Evolutionary conservation across 164 flowering plant genomes (phyloP), one percentile per base, ranked within the genome.

Genomic region (Tetrastigma voinierianum): DNA sequence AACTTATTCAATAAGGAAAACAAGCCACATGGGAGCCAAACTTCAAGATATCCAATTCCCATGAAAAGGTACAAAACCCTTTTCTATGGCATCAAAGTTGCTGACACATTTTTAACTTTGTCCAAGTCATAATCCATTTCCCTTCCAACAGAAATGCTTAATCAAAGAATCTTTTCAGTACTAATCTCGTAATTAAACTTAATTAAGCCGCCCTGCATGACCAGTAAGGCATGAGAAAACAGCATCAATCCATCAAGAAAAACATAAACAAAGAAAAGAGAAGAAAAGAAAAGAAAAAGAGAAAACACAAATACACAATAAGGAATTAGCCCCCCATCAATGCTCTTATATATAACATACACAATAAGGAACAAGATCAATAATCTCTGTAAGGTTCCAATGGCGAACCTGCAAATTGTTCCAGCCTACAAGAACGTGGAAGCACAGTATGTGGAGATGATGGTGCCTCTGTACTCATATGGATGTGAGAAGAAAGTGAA

Each of bases 401-500:
- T 86, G 92, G 85, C 65, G 2, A 57, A 84, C 65, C 59, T 85
- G 76, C 93, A 92, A 76, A 87, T 92, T 20, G 87, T 90, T 64
- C 77, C 77, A 0, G 91, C 84, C 11, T 20, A 49, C 64, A 85
- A 79, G 80, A 79, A 78, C 23, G 98, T 93, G 56, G 96, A 90
- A 77, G 84, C 96, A n/a, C 98, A 93, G 68, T 86, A 82, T 43
- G 95, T 93, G 66, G 90, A 90, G 68, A 86, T 93, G 98, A 90
- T 67, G 88, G 96, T 90, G 62, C 98, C 96, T 65, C 73, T 90
- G 7, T 93, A 93, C 52, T 90, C 95, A 58, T 79, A 81, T 69
- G 98, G 96, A 1, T 93, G 98, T 57, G 87, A 84, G 75, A 90
- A 48, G 84, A 93, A 93, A 76, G 62, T 93, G 3, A 89, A 89